phyloP scores from a whole-genome alignment of 2,329 filamentous ascomycete genomes.

The Pestalotiopsis sp. region DNA sequence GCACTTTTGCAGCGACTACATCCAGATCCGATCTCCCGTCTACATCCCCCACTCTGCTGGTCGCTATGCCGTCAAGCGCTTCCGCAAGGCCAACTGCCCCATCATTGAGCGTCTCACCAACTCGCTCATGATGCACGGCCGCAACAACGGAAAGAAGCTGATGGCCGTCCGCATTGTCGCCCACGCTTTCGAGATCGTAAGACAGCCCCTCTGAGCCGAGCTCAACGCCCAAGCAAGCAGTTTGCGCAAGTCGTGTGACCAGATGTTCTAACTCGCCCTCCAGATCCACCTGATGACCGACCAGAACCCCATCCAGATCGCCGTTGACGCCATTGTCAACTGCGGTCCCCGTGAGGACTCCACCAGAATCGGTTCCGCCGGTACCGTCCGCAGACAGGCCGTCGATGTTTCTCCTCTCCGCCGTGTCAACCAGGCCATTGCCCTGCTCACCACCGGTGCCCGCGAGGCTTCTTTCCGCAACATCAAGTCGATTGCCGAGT shows the following conservation, averaged over 20 bases:
- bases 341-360: slow-evolving; percentile 99
- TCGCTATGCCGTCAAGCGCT: slow-evolving; percentile 98
- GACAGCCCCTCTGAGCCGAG: slow-evolving; percentile 40
- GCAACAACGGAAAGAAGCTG: slow-evolving; percentile 99
- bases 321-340: slow-evolving; percentile 99
- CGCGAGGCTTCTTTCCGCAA: slow-evolving; percentile 99
- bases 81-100: slow-evolving; percentile 99
- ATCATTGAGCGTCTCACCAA: slow-evolving; percentile 99
- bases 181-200: slow-evolving; percentile 99
- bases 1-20: slow-evolving; percentile 80
- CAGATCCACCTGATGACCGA: slow-evolving; percentile 99
- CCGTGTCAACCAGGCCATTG: slow-evolving; percentile 99
- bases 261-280: slow-evolving; percentile 9
- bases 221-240: not conserved
- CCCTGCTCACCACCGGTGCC: slow-evolving; percentile 97
- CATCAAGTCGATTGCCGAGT: slow-evolving; percentile 99
- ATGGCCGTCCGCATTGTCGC: slow-evolving; percentile 99
- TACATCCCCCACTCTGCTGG: slow-evolving; percentile 99
- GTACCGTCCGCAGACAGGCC: slow-evolving; percentile 99
- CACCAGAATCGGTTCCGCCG: slow-evolving; percentile 98
- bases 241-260: not conserved
- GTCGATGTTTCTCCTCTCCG: slow-evolving; percentile 99
- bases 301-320: slow-evolving; percentile 99
- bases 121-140: slow-evolving; percentile 99
- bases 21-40: slow-evolving; percentile 98